phyloP scores from a whole-genome alignment of 2,329 filamentous ascomycete species.

The Alternaria alternata region DNA sequence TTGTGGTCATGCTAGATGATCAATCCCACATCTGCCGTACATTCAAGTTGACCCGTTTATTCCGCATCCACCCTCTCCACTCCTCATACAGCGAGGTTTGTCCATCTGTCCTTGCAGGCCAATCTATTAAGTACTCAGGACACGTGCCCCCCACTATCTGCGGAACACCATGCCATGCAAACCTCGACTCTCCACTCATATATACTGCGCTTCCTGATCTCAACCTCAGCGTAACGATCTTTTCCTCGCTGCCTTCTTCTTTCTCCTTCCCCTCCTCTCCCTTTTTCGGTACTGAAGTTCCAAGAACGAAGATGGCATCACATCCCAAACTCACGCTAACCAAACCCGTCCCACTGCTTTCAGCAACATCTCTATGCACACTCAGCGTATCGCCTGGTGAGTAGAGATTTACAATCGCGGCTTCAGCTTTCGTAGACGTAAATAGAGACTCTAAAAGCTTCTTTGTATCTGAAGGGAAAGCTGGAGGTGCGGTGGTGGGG shows the following conservation, averaged over 20 bases:
- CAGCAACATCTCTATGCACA: slow-evolving; percentile 92
- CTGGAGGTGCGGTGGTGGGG: slow-evolving; percentile 70
- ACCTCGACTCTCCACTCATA: slow-evolving; percentile 82
- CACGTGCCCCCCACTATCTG: slow-evolving; percentile 83
- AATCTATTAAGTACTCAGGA: slow-evolving; percentile 74
- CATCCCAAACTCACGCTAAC: slow-evolving; percentile 90
- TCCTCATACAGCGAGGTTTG: slow-evolving; percentile 60
- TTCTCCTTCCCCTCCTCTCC: background rate
- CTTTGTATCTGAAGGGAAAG: slow-evolving; percentile 78
- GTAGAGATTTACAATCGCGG: slow-evolving; percentile 94
- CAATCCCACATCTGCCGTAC: slow-evolving; percentile 82
- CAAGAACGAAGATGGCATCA: slow-evolving; percentile 86
- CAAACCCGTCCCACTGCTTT: slow-evolving; percentile 78
- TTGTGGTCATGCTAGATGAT: background rate
- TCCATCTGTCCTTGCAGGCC: slow-evolving; percentile 65
- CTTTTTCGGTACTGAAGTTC: slow-evolving; percentile 40
- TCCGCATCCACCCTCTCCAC: slow-evolving; percentile 88
- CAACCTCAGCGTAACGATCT: slow-evolving; percentile 53
- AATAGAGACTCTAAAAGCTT: slow-evolving; percentile 74
- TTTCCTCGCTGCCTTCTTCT: slow-evolving; percentile 31
- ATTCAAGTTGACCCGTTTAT: slow-evolving; percentile 90
- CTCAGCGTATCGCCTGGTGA: slow-evolving; percentile 89
- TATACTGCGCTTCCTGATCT: slow-evolving; percentile 88
- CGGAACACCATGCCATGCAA: slow-evolving; percentile 95
- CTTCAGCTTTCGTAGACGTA: slow-evolving; percentile 79